Evolutionary conservation across 2,329 filamentous ascomycete genomes (phyloP).

Genomic region (Aspergillus versicolor): DNA sequence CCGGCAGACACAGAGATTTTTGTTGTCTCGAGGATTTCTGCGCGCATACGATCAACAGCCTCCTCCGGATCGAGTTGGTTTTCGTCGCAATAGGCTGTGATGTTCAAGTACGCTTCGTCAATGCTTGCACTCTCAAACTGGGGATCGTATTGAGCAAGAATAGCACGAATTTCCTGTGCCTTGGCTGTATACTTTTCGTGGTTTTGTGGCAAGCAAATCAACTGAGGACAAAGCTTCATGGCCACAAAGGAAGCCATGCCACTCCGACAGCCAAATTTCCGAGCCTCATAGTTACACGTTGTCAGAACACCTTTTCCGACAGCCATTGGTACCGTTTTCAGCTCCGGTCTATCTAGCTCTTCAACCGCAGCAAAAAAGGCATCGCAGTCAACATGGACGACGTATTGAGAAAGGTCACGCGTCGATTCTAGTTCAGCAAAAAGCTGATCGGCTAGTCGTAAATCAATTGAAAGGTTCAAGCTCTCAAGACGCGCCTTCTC

Average conservation of each 20-base stretch:
- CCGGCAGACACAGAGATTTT: slow-evolving; percentile 90
- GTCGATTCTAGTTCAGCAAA: slow-evolving; percentile 75
- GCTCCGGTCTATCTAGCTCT: slow-evolving; percentile 76
- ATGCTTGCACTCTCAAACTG: slow-evolving; percentile 91
- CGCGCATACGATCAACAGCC: slow-evolving; percentile 73
- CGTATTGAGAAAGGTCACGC: slow-evolving; percentile 77
- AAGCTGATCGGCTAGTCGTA: slow-evolving; percentile 75
- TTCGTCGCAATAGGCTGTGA: slow-evolving; percentile 77
- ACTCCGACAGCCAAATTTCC: slow-evolving; percentile 85
- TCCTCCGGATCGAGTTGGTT: slow-evolving; percentile 69
- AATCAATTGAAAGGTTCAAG: slow-evolving; percentile 69
- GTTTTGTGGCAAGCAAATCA: slow-evolving; percentile 79
- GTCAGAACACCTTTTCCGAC: slow-evolving; percentile 74
- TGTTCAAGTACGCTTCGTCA: slow-evolving; percentile 94
- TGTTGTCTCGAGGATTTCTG: slow-evolving; percentile 71
- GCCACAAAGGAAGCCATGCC: slow-evolving; percentile 97
- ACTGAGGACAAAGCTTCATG: slow-evolving; percentile 84
- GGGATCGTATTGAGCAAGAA: slow-evolving; percentile 84
- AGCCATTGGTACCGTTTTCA: slow-evolving; percentile 84
- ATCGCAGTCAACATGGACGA: slow-evolving; percentile 95
- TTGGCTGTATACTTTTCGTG: slow-evolving; percentile 91
- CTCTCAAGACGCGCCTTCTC: slow-evolving; percentile 75
- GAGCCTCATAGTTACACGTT: slow-evolving; percentile 82
- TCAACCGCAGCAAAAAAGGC: slow-evolving; percentile 97
- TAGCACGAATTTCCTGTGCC: slow-evolving; percentile 78